phyloP scores from a whole-genome alignment of 1,284 basidiomycete species.

The Moesziomyces sp. region DNA sequence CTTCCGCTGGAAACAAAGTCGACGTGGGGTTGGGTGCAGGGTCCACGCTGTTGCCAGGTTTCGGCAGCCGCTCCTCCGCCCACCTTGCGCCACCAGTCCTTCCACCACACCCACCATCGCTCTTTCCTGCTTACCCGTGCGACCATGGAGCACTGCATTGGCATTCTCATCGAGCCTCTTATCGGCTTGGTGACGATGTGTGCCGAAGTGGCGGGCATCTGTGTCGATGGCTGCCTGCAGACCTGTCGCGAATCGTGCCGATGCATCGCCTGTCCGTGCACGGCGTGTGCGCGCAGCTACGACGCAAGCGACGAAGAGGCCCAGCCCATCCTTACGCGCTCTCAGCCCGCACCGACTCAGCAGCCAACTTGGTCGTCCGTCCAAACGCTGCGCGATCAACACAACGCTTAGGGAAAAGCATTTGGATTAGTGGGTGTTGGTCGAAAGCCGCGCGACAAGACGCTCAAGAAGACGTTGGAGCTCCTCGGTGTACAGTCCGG shows the following conservation, averaged over 20 bases:
- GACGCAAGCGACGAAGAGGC: constrained; percentile 18
- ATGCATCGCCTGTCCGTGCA: constrained; percentile 22
- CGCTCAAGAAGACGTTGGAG: constrained; percentile 14
- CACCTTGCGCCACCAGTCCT: neutral
- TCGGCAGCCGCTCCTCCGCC: no score
- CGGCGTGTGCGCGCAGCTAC: constrained; percentile 9
- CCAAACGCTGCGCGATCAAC: constrained; percentile 15
- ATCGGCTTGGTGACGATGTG: constrained; percentile 24
- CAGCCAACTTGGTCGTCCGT: constrained; percentile 27
- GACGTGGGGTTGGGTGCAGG: no score
- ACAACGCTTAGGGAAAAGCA: neutral
- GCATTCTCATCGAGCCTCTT: constrained; percentile 23
- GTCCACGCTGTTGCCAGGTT: no score
- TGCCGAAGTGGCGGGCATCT: constrained; percentile 37
- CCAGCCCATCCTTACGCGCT: constrained; percentile 16
- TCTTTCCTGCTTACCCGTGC: neutral
- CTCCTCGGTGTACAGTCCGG: constrained; percentile 23
- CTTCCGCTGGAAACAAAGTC: no score
- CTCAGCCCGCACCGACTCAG: constrained; percentile 6
- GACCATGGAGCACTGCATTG: constrained; percentile 32
- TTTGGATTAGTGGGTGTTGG: neutral
- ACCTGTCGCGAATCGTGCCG: constrained; percentile 40
- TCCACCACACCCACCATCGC: neutral
- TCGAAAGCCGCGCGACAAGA: neutral
- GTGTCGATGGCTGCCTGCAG: constrained; percentile 37